Percentiles rank a stretch among this genome's conserved stretches.
Conservation (phyloP, 371 early-diverging fungal genomes). For the Lichtheimia ornata region DNA sequence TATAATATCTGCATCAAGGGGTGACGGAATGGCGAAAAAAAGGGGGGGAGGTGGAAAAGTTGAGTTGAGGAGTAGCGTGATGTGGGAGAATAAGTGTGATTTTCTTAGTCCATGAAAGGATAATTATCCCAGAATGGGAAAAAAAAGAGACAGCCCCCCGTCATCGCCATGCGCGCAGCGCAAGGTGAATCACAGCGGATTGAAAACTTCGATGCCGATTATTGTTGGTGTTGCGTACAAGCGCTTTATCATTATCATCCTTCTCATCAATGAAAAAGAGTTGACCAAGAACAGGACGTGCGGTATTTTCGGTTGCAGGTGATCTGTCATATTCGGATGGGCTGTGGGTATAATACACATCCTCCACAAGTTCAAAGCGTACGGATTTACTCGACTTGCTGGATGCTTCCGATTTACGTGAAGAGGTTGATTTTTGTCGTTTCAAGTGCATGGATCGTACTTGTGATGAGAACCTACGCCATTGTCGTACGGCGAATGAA, state of each 20-base stretch:
- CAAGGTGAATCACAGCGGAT: constrained; percentile 19
- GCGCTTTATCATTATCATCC: constrained; percentile 17
- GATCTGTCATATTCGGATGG: constrained; percentile 42
- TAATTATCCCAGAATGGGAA: no score
- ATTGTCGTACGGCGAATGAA: constrained; percentile 10
- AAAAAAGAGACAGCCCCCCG: no score
- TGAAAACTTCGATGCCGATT: constrained; percentile 24
- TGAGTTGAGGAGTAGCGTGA: no score
- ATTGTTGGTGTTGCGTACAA: constrained; percentile 22
- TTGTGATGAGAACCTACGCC: constrained; percentile 19
- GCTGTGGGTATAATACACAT: constrained; percentile 45
- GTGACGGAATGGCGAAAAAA: no score
- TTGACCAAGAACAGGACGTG: constrained; percentile 20
- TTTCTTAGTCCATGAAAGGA: no score
- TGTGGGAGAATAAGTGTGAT: no score
- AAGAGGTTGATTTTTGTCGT: constrained; percentile 18
- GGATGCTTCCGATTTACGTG: neutral
- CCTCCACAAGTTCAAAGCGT: constrained; percentile 36
- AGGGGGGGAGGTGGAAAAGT: no score
- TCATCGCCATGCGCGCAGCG: constrained; percentile 27
- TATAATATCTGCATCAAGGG: no score
- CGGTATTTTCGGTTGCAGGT: constrained; percentile 24
- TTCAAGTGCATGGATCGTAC: constrained; percentile 5
- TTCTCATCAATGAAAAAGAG: constrained; percentile 14
- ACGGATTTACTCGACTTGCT: constrained; percentile 29